Evolutionary conservation across 1,139 yeast species (phyloP).

Genomic region (Saccharomyces hybrid): DNA sequence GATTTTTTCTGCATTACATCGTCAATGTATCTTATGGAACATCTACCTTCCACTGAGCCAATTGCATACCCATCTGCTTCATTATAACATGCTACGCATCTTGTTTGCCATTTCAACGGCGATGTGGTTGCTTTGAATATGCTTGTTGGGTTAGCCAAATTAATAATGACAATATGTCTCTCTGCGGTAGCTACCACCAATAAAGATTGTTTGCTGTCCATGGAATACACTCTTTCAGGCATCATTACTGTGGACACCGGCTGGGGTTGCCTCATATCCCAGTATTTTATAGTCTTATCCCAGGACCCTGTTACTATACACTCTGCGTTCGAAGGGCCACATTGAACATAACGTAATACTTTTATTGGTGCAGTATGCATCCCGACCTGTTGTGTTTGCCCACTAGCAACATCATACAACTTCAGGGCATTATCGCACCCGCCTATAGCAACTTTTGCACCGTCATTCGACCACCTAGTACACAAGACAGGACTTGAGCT

Average conservation of each 20-base stretch:
- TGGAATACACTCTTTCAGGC: conserved; percentile 86
- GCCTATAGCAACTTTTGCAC: conserved; percentile 80
- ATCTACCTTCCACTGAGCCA: conserved; percentile 92
- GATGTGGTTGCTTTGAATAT: conserved; percentile 69
- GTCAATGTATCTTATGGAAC: conserved; percentile 92
- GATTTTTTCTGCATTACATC: conserved; percentile 63
- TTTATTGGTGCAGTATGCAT: conserved; percentile 78
- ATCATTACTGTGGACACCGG: conserved; percentile 75
- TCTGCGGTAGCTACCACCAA: conserved; percentile 92
- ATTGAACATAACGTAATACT: conserved; percentile 66
- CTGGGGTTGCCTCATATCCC: conserved; percentile 75
- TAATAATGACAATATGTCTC: conserved; percentile 68
- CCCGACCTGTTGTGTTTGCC: conserved; percentile 80
- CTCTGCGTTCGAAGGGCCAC: conserved; percentile 75
- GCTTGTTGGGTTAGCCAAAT: conserved; percentile 74
- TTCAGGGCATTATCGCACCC: conserved; percentile 90
- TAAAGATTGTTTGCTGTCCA: conserved; percentile 77
- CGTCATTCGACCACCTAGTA: conserved; percentile 79
- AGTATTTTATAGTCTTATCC: conserved; percentile 87
- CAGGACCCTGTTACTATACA: conserved; percentile 91
- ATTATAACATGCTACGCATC: conserved; percentile 75
- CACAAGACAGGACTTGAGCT: conserved; percentile 85
- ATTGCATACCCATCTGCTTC: conserved; percentile 88
- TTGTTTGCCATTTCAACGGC: conserved; percentile 86
- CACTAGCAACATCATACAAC: conserved; percentile 72